Evolutionary conservation across 2,329 filamentous ascomycete species (phyloP), one percentile per base, ranked within the genome.

Genomic region (Phyllosticta citriasiana): DNA sequence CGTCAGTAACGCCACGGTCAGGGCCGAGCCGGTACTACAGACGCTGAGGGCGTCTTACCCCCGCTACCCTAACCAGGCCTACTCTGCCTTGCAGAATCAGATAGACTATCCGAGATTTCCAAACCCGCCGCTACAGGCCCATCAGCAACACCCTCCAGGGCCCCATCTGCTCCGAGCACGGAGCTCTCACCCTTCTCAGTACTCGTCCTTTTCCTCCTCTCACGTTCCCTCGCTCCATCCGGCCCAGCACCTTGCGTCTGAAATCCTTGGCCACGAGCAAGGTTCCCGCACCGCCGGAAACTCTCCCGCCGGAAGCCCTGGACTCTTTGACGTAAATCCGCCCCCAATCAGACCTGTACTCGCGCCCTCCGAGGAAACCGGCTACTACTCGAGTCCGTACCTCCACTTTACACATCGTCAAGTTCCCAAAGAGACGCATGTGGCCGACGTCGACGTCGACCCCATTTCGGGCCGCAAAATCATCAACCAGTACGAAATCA

Each of bases 401-500:
- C 71, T 81, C 55, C 79, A 81, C 65, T 76, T 75, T 64, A 78
- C 75, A 19, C 79, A 80, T 58, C 66, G 76, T 19, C 77, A 79
- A 65, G 72, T 74, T n/a, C 78, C 78, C 33, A 80, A 79, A 67
- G 78, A 80, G 76, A 97, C 93, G 9, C 89, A 96, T 75, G 91
- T 92, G 65, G 92, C 90, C 59, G 87, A 92, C 69, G 90, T 97
- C 67, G 93, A 97, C 70, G 87, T 92, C 64, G 91, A 97, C 73
- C 84, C 84, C 59, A 82, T 91, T 64, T 96, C 93, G 4, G 94
- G 94, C 63, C 89, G 94, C 65, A 99, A 99, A 77, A 82, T 92
- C 59, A 96, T 99, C 79, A 99, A 99, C 70, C 89, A 97, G 71
- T 99, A 99, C 77, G 91, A 97, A 75, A 90, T 99, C 68, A 88